Evolutionary conservation across 1,139 yeast genomes (phyloP).

Genomic region (Taphrina pruni): DNA sequence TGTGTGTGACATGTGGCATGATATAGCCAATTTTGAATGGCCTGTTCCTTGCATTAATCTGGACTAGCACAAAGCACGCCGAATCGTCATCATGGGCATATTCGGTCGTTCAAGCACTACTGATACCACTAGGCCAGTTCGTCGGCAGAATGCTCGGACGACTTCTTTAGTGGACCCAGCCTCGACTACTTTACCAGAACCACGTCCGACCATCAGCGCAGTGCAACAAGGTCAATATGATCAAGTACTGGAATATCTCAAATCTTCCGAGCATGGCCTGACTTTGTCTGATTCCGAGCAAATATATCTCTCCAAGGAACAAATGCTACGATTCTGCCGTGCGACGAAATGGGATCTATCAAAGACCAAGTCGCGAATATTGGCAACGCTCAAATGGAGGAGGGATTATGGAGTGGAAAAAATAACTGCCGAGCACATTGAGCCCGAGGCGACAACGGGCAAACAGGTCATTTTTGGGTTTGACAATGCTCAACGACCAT

Average conservation of each 20-base stretch:
- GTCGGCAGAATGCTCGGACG: conserved; percentile 16
- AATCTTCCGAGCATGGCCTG: conserved; percentile 22
- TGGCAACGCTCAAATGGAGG: conserved; percentile 84
- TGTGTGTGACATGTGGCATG: background rate
- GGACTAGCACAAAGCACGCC: background rate
- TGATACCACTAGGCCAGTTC: background rate
- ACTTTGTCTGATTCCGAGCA: conserved; percentile 26
- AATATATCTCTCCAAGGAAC: conserved; percentile 69
- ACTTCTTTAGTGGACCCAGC: conserved; percentile 10
- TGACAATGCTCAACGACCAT: conserved; percentile 87
- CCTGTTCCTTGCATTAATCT: background rate
- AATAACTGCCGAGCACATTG: conserved; percentile 50
- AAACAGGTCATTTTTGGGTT: conserved; percentile 87
- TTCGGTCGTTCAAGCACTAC: conserved; percentile 5
- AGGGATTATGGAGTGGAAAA: conserved; percentile 82
- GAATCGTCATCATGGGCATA: conserved; percentile 8
- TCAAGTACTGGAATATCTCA: conserved; percentile 6
- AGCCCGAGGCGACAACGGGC: conserved; percentile 67
- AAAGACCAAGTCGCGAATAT: conserved; percentile 74
- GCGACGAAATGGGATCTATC: conserved; percentile 87
- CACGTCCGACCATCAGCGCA: background rate
- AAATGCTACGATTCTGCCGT: conserved; percentile 80
- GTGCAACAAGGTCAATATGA: conserved; percentile 13
- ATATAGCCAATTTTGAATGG: too few relatives aligned
- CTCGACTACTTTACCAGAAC: conserved; percentile 1